These are phyloP conservation scores for Begonia masoniana DNA, from an alignment of 306 rosid genomes.

Conservation along the genomic window DNA sequence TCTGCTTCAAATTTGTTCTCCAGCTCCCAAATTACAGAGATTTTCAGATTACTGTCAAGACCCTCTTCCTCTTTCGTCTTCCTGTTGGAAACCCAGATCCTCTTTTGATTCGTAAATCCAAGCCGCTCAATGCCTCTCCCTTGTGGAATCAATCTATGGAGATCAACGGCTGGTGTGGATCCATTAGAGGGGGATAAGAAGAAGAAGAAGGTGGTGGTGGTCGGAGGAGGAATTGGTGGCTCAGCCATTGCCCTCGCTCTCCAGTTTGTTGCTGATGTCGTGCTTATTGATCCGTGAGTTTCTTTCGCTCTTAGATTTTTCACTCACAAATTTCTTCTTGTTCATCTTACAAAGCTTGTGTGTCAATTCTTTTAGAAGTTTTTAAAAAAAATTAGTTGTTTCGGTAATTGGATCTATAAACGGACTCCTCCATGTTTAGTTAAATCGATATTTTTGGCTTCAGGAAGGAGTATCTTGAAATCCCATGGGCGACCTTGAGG, in stretches of 20 bases:
- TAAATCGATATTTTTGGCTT: not conserved
- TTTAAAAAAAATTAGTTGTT: not conserved
- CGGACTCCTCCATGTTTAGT: not conserved
- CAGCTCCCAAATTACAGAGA: too few species aligned
- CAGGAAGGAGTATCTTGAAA: slow-evolving; percentile 34
- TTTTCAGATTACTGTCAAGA: too few species aligned
- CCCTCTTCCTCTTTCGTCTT: not conserved
- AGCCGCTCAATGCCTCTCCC: not conserved
- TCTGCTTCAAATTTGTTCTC: too few species aligned
- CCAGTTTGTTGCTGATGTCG: slow-evolving; percentile 24
- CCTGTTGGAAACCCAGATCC: not conserved
- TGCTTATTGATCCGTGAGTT: slow-evolving; percentile 26
- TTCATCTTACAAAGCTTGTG: not conserved
- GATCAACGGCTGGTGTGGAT: not conserved
- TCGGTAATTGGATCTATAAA: too few species aligned
- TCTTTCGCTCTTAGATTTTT: not conserved
- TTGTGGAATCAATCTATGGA: slow-evolving; percentile 2
- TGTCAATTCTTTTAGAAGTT: not conserved
- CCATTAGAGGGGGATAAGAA: slow-evolving; percentile 1
- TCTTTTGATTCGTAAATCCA: not conserved
- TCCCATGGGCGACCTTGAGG: slow-evolving; percentile 34
- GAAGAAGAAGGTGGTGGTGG: slow-evolving; percentile 24
- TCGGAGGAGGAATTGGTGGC: slow-evolving; percentile 21
- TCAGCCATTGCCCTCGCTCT: slow-evolving; percentile 21
- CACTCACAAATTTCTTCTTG: not conserved